Conservation (phyloP, 2,329 filamentous ascomycete species). For the Teratosphaeria gauchensis region DNA sequence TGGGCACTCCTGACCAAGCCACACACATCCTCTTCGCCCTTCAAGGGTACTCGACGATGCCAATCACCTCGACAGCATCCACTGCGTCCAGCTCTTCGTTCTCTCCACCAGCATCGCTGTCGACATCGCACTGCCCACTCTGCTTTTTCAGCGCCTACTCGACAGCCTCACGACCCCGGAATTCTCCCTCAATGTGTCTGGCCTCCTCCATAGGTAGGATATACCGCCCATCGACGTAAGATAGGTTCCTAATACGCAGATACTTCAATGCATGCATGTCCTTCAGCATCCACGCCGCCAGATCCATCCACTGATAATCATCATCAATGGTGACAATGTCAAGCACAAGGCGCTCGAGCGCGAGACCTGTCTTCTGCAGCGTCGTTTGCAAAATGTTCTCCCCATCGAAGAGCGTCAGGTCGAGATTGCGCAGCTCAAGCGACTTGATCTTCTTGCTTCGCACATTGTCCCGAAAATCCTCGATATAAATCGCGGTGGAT, state of each 20-base stretch:
- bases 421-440: too few species aligned
- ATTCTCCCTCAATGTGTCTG: background rate
- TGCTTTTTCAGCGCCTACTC: background rate
- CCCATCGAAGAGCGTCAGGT: too few species aligned
- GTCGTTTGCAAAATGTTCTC: too few species aligned
- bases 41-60: too few species aligned
- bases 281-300: background rate
- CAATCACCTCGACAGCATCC: background rate
- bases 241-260: background rate
- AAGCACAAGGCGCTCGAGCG: background rate
- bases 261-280: background rate
- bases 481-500: background rate
- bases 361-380: too few species aligned
- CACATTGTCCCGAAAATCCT: too few species aligned
- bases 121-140: background rate
- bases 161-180: background rate
- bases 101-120: background rate
- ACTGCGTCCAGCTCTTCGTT: background rate
- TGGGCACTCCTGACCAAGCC: too few species aligned
- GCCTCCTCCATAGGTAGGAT: background rate
- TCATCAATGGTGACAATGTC: background rate
- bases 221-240: too few species aligned
- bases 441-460: too few species aligned
- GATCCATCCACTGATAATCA: background rate
- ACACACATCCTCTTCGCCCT: too few species aligned